Evolutionary conservation across 2,329 filamentous ascomycete genomes (phyloP), one percentile per base, ranked within the genome.

Genomic region (Diaporthe vexans): DNA sequence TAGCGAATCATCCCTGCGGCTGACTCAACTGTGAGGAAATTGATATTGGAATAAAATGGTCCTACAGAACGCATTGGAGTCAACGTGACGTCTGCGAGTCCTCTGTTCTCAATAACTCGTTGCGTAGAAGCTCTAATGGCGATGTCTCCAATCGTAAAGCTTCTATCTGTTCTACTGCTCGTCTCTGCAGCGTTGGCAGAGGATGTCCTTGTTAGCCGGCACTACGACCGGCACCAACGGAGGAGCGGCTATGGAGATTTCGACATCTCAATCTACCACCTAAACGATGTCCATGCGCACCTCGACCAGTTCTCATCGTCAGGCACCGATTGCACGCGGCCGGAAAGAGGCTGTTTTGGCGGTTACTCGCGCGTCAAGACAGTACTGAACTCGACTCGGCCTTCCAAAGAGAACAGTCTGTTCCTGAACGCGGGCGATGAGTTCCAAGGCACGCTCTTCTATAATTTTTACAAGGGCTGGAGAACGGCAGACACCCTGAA

Each of bases 271-370:
- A 92, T 93, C 83, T 92, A 92, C 82, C 91, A 93, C 80, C 87
- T 93, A 85, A 93, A 93, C 79, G 91, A 93, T 79, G 90, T 93
- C 19, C 91, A 93, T 80, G 88, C 91, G 19, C 91, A 93, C 79
- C 84, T 93, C 24, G 91, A 93, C 79, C 82, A 93, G 81, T 93
- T 90, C 81, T 84, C 87, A 37, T 86, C 87, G 19, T 89, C 89
- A 0, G 91, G 91, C 72, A 89, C 89, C 15, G 90, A 92, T 82
- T 93, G 91, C 83, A 88, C 86, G 0, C 82, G 86, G 35, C 87
- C 89, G 0, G 81, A 85, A 69, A 83, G 85, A 63, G 91, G 91
- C 56, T 93, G 91, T 81, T 91, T 86, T 74, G 91, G 91, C 35
- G 91, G 91, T 40, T 93, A 92, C 76, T 86, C 91, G 1, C 88